These are phyloP conservation scores for Cyclotella cryptica DNA, from an alignment of 108 stramenopile species.

Conservation along the genomic window DNA sequence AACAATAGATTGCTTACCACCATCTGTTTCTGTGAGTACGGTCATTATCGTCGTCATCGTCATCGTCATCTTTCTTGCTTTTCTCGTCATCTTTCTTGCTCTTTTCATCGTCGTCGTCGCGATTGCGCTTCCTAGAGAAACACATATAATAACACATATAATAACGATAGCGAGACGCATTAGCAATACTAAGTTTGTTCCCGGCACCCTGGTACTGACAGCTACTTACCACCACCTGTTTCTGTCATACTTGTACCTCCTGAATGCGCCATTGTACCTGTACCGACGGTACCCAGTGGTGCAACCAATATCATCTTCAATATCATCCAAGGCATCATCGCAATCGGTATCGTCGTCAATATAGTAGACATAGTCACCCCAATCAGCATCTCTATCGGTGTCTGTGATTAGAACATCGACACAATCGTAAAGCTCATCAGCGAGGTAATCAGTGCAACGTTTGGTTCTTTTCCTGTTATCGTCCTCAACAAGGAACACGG, in stretches of 20 bases:
- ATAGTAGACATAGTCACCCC: conserved; percentile 9
- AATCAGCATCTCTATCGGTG: background rate
- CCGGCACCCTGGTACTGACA: background rate
- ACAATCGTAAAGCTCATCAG: conserved; percentile 6
- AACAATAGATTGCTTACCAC: background rate
- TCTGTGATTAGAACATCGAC: conserved; percentile 3
- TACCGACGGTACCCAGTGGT: conserved; percentile 2
- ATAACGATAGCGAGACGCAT: too few relatives aligned
- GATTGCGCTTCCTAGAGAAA: background rate
- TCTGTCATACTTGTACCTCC: background rate
- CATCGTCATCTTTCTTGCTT: background rate
- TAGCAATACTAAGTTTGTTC: too few relatives aligned
- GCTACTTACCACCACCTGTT: background rate
- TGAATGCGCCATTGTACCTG: background rate
- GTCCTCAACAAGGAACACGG: background rate
- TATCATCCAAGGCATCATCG: background rate
- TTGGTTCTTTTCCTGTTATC: background rate
- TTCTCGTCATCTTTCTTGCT: conserved; percentile 5
- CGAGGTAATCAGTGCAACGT: background rate
- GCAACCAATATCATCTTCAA: conserved; percentile 7
- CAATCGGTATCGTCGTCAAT: background rate
- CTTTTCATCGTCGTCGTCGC: conserved; percentile 1
- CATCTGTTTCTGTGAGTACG: background rate
- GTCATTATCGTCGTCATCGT: background rate
- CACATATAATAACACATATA: too few relatives aligned